Conservation (phyloP, 2,329 filamentous ascomycete species). For the Sclerotinia nivalis region DNA sequence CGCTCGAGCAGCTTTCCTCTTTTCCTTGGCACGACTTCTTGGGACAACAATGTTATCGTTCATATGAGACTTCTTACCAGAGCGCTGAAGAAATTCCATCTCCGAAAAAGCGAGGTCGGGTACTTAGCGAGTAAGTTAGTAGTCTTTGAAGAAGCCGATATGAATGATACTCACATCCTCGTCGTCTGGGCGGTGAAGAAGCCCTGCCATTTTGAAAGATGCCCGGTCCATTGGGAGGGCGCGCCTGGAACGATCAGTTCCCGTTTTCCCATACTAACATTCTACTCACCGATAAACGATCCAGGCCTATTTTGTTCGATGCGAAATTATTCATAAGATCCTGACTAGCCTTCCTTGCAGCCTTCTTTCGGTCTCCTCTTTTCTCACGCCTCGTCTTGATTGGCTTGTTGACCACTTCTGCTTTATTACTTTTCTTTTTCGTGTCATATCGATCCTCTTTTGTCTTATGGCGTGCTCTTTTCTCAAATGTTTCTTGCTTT, state of each 20-base stretch:
- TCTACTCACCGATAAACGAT: conserved; percentile 53
- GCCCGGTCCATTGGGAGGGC: conserved; percentile 44
- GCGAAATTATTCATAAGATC: conserved; percentile 58
- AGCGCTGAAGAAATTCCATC: conserved; percentile 48
- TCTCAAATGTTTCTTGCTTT: conserved; percentile 44
- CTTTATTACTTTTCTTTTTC: conserved; percentile 39
- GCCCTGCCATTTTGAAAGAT: conserved; percentile 50
- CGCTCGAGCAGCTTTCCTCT: conserved; percentile 27
- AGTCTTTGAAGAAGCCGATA: neutral
- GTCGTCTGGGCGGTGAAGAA: conserved; percentile 41
- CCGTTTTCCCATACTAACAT: neutral
- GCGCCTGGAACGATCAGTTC: conserved; percentile 41
- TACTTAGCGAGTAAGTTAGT: conserved; percentile 43
- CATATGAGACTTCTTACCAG: conserved; percentile 27
- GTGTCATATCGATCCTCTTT: conserved; percentile 57
- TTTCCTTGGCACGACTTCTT: conserved; percentile 36
- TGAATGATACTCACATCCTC: conserved; percentile 43
- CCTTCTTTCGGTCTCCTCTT: conserved; percentile 30
- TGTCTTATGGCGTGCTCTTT: conserved; percentile 56
- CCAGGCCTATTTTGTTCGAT: conserved; percentile 53
- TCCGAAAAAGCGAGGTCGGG: conserved; percentile 55
- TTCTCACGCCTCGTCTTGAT: conserved; percentile 28
- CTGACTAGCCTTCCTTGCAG: conserved; percentile 38
- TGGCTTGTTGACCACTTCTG: conserved; percentile 29
- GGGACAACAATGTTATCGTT: conserved; percentile 37